Evolutionary conservation across 192 early-diverging fungal species (phyloP).

Genomic region (Physocladia obscura): DNA sequence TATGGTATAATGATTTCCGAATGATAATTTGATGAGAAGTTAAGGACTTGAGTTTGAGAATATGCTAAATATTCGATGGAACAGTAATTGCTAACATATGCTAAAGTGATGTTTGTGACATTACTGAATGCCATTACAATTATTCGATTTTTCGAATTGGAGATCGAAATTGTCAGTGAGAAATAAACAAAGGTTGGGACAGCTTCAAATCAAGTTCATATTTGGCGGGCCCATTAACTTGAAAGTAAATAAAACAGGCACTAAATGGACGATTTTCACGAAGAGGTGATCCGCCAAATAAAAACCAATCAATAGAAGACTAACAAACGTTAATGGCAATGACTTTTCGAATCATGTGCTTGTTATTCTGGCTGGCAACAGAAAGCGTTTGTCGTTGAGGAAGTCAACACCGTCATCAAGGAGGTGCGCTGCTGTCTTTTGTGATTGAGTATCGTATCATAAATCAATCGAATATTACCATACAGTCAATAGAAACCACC

Average conservation of each 20-base stretch:
- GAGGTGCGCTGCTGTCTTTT: slow-evolving; percentile 41
- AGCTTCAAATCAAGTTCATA: no score
- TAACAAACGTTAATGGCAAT: no score
- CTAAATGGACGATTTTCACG: slow-evolving; percentile 23
- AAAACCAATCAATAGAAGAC: no score
- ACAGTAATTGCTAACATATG: background rate
- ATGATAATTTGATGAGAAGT: background rate
- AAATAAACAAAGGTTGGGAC: background rate
- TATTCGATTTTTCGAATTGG: background rate
- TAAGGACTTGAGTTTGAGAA: background rate
- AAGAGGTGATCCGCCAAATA: no score
- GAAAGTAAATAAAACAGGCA: no score
- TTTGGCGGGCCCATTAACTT: no score
- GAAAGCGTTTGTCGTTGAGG: slow-evolving; percentile 66
- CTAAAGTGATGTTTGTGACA: background rate
- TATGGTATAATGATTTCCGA: background rate
- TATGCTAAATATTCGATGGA: background rate
- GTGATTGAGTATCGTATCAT: no score
- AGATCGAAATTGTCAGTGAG: background rate
- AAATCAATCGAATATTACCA: no score
- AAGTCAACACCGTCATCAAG: slow-evolving; percentile 64
- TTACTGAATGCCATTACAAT: background rate
- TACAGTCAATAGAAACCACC: slow-evolving; percentile 62
- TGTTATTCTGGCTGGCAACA: background rate
- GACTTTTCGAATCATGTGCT: no score